phyloP scores from a whole-genome alignment of 129 eudicot species.

The Ambrosia artemisiifolia region DNA sequence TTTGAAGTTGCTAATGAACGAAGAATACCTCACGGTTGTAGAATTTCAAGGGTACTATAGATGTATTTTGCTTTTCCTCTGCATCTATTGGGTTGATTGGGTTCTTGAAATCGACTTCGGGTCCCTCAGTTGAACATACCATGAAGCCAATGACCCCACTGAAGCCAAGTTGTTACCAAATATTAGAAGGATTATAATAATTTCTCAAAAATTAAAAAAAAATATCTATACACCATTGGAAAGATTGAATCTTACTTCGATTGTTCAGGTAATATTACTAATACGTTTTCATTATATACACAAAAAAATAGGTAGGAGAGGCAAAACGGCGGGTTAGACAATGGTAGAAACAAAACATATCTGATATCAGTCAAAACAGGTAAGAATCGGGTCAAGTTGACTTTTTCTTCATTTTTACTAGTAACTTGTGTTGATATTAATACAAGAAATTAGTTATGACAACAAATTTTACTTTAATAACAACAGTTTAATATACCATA shows the following conservation, averaged over 20 bases:
- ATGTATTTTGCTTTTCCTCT: constrained; percentile 39
- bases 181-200: neutral
- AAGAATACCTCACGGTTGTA: constrained; percentile 76
- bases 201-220: neutral
- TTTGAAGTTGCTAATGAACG: neutral
- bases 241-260: neutral
- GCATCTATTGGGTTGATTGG: constrained; percentile 82
- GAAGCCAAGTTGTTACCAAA: constrained; percentile 7
- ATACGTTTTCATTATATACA: neutral
- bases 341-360: too few species aligned
- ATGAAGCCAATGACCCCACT: constrained; percentile 98
- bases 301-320: neutral
- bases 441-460: too few species aligned
- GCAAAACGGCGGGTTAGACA: neutral
- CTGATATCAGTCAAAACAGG: too few species aligned
- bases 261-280: neutral
- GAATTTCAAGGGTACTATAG: constrained; percentile 71
- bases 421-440: too few species aligned
- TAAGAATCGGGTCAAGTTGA: too few species aligned
- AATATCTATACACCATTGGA: neutral
- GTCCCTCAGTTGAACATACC: constrained; percentile 96
- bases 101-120: constrained; percentile 79
- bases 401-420: too few species aligned
- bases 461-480: too few species aligned
- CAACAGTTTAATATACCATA: too few species aligned